Evolutionary conservation across 2,329 filamentous ascomycete genomes (phyloP), one percentile per base, ranked within the genome.

Genomic region (Ilyonectria mors-panacis): DNA sequence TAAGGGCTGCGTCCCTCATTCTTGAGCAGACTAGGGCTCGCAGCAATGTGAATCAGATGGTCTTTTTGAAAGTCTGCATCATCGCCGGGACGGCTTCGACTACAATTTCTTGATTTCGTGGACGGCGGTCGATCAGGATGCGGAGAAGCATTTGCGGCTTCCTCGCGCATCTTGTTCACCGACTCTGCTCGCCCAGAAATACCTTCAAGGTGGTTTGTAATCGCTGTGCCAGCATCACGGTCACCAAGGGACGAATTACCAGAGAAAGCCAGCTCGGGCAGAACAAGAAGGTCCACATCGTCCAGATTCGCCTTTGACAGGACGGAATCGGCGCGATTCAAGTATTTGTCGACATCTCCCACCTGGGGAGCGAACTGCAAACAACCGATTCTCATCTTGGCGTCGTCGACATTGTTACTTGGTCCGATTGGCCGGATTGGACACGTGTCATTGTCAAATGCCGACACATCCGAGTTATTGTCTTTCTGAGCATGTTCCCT

Each of bases 201-300:
- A 6, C 53, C 44, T 4, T 74, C 74, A 1, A 78, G 63, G 17
- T 76, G 72, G 17, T 75, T 51, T 7, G 73, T 66, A 15, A 75
- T 71, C 0, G 67, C 63, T 2, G 51, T 28, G 5, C 54, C 53
- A 0, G 63, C n/a, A 6, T 62, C 55, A 6, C 28, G 62, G 6
- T 60, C 21, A 12, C 30, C 53, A 12, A 72, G 21, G 1, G 70
- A 26, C 0, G 78, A 79, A 17, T 72, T 80, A 93, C 91, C 91
- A 64, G 89, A 87, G 76, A 95, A 94, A 1, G 93, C 92, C 78
- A 95, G 82, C 77, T 95, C 93, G 0, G 93, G 93, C 0, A 95
- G 81, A 0, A 95, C 88, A 0, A 96, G 83, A 33, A 95, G 84
- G 75, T 94, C 92, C 1, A 95, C 53, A n/a, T 86, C 81, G 1